Base-by-base conservation (phyloP, 345 rosid genomes). In the Salix viminalis region DNA sequence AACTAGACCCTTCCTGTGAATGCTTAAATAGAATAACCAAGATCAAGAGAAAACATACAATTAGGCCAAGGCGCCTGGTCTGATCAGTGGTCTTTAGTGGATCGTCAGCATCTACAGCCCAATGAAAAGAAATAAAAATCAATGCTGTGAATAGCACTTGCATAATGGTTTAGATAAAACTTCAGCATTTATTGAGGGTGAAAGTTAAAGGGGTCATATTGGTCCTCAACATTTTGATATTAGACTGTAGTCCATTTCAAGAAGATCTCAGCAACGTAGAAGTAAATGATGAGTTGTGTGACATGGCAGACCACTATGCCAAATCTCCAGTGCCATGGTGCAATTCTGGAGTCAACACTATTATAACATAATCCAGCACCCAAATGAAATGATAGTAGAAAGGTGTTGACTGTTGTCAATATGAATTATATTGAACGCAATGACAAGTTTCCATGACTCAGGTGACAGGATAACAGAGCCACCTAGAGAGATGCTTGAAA, bases 1-100 rank as follows among this genome's bases (percentile, higher is more conserved):
- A 39, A 24, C 4, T 36, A 67, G 36, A n/a, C 46, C 23, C 48
- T 11, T 67, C 26, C 41, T 24, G 30, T 30, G 65, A 67, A 58
- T 28, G 69, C 36, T n/a, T 37, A 66, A 37, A 68, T 50, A 18
- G 21, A 70, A 68, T 23, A 66, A 5, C 66, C 23, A 56, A 18
- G 30, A 37, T 8, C 26, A 16, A 67, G 61, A 72, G 52, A 36
- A 50, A 61, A 61, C 91, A 66, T 91, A 96, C 99, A 48, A 93
- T 92, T 60, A 96, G 85, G 77, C 99, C 98, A 72, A 96, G 98
- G 70, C 79, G 90, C 83, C 97, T 91, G 11, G 98, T 93, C 83
- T 96, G 98, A 77, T 96, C 97, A 2, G 95, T 93, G 15, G 97
- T 92, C 91, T 92, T 96, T 89, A 96, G 74, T 0, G 98, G 99